Percentiles rank a stretch among this genome's conserved stretches.
phyloP scores from a whole-genome alignment of 495 filamentous ascomycete species.

The Stereocaulon alpinum region DNA sequence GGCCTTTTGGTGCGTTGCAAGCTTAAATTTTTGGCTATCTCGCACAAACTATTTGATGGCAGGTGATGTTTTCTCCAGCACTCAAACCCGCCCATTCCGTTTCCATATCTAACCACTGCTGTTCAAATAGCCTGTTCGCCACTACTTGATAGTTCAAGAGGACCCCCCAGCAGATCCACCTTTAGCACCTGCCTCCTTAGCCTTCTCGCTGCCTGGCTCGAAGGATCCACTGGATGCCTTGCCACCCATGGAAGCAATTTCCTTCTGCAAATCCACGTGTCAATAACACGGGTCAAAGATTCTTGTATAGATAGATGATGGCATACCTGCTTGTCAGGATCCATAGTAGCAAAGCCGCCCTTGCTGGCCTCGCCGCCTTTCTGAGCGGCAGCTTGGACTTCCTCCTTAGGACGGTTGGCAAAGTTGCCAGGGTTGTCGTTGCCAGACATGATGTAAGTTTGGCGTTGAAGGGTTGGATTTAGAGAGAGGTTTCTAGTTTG shows the following conservation, averaged over 20 bases:
- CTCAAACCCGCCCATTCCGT: no score
- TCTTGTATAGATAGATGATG: neutral
- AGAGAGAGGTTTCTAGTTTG: neutral
- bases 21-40: no score
- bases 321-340: conserved; percentile 42
- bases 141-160: neutral
- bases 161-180: conserved; percentile 24
- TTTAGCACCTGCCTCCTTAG: conserved; percentile 38
- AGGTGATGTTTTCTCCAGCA: no score
- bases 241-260: conserved; percentile 45
- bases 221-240: conserved; percentile 40
- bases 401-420: conserved; percentile 49
- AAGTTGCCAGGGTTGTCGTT: conserved; percentile 54
- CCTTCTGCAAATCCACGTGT: conserved; percentile 17
- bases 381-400: conserved; percentile 42
- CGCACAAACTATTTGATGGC: no score
- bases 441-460: conserved; percentile 18
- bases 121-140: neutral
- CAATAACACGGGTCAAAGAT: neutral
- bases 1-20: no score
- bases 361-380: conserved; percentile 35
- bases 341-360: conserved; percentile 29
- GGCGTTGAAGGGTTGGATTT: neutral
- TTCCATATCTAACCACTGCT: neutral
- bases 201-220: conserved; percentile 35